Percentiles rank a stretch among this genome's conserved stretches.
These are phyloP conservation scores for Globisporangium irregulare DNA, from an alignment of 352 stramenopile genomes.

Conservation along the genomic window DNA sequence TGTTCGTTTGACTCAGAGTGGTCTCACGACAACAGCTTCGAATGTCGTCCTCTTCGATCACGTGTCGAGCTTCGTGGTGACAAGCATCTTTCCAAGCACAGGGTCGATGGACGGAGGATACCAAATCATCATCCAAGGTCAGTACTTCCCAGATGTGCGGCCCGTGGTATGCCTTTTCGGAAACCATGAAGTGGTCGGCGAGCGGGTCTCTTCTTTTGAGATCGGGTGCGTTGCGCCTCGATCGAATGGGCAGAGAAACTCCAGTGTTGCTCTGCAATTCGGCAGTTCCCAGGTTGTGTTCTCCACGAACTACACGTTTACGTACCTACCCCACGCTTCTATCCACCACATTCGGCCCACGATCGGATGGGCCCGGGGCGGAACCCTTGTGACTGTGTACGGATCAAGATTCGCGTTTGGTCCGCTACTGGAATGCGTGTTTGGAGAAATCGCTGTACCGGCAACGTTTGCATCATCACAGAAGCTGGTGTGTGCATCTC, in stretches of 20 bases:
- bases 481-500: slow-evolving; percentile 30
- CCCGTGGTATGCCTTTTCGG: slow-evolving; percentile 21
- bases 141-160: slow-evolving; percentile 15
- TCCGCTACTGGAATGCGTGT: slow-evolving; percentile 27
- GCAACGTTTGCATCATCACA: slow-evolving; percentile 26
- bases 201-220: slow-evolving; percentile 15
- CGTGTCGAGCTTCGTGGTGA: slow-evolving; percentile 9
- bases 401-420: slow-evolving; percentile 26
- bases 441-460: slow-evolving; percentile 23
- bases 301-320: slow-evolving; percentile 13
- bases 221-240: slow-evolving; percentile 19
- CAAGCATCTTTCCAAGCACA: slow-evolving; percentile 6
- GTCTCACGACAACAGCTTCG: slow-evolving; percentile 9
- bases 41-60: slow-evolving; percentile 25
- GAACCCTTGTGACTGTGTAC: slow-evolving; percentile 26
- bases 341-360: slow-evolving; percentile 25
- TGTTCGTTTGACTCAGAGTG: slow-evolving; percentile 8
- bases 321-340: slow-evolving; percentile 15
- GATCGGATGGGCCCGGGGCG: slow-evolving; percentile 35
- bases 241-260: not conserved
- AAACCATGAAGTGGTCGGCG: slow-evolving; percentile 11
- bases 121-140: slow-evolving; percentile 17
- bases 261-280: slow-evolving; percentile 16
- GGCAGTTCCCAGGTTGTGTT: not conserved
- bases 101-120: slow-evolving; percentile 24